Evolutionary conservation across 2,329 filamentous ascomycete species (phyloP), one percentile per base, ranked within the genome.

Genomic region (Aspergillus costaricaensis): DNA sequence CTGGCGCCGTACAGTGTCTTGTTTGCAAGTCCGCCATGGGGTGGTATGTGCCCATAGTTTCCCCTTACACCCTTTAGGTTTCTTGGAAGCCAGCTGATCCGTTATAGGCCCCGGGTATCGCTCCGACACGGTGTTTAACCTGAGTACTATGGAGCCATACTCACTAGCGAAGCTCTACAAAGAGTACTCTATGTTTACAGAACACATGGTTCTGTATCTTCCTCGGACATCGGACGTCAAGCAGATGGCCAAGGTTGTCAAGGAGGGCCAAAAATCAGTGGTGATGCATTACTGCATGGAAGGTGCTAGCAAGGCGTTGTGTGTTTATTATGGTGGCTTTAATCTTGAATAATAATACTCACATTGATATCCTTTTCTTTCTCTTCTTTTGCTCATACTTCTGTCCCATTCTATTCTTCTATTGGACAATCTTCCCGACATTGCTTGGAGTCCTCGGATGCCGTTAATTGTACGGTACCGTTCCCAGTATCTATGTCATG

Each of bases 281-380:
- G 88, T 94, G 25, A 86, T 91, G 52, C 95, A 99, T 79, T 98
- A 98, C 74, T 96, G 93, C 72, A 91, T 96, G 80, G 84, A 90
- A 68, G 92, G 92, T 12, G 91, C 91, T 6, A 97, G 93, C 76
- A 97, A 97, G 77, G 85, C 85, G 21, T 72, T 88, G 27, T 87
- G 85, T 74, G 81, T 83, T 21, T 88, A 83, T 67, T 84, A 85
- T 66, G 85, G 85, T 4, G 76, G 79, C 10, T 85, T 85, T 57
- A 69, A 80, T 47, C 74, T 80, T 50, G 38, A 59, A 63, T 72
- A 60, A 70, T 2, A 4, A 0, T 5, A 1, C 2, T 14, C 32
- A 14, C 10, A 32, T 32, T 32, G 2, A 36, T 14, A 0, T 0
- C 2, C 12, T 15, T 15, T 14, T 36, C 2, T 36, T 5, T 36